A percentile compares a stretch with the other conserved stretches of the same genome.
These are phyloP conservation scores for Penicillium macrosclerotiorum DNA, from an alignment of 495 filamentous ascomycete genomes.

Conservation along the genomic window DNA sequence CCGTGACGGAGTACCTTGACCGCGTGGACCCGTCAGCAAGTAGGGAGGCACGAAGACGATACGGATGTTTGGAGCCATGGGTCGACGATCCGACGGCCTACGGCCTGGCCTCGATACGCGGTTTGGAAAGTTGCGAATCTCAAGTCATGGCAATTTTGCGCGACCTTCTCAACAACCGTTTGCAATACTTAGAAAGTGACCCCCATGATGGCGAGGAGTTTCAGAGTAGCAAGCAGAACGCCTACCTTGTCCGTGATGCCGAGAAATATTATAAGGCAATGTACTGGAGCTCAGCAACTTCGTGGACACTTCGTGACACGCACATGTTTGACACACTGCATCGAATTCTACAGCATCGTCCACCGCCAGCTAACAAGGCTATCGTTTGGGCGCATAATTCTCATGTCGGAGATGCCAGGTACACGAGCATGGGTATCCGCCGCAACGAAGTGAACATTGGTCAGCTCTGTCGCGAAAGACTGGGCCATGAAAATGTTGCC, in stretches of 20 bases:
- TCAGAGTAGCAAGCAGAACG: conserved; percentile 55
- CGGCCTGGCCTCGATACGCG: conserved; percentile 45
- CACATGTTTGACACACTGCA: conserved; percentile 58
- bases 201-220: conserved; percentile 48
- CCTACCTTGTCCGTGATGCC: conserved; percentile 52
- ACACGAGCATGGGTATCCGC: conserved; percentile 51
- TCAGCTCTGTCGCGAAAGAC: conserved; percentile 53
- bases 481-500: conserved; percentile 44
- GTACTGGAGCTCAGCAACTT: conserved; percentile 54
- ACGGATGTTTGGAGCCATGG: conserved; percentile 50
- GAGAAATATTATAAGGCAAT: conserved; percentile 59
- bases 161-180: conserved; percentile 41
- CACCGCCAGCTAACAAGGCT: conserved; percentile 40
- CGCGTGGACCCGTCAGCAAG: conserved; percentile 44
- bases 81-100: conserved; percentile 53
- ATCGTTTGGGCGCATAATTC: conserved; percentile 63
- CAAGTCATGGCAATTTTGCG: conserved; percentile 47
- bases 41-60: conserved; percentile 43
- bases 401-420: conserved; percentile 58
- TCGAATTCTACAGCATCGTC: conserved; percentile 45
- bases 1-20: conserved; percentile 55
- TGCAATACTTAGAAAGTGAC: conserved; percentile 38
- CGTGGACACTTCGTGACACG: conserved; percentile 57
- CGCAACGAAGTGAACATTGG: conserved; percentile 55
- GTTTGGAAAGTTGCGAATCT: conserved; percentile 48